Percentiles rank a stretch among this genome's conserved stretches.
Conservation (phyloP, 2,329 filamentous ascomycete species). For the Xylariaceae sp. region DNA sequence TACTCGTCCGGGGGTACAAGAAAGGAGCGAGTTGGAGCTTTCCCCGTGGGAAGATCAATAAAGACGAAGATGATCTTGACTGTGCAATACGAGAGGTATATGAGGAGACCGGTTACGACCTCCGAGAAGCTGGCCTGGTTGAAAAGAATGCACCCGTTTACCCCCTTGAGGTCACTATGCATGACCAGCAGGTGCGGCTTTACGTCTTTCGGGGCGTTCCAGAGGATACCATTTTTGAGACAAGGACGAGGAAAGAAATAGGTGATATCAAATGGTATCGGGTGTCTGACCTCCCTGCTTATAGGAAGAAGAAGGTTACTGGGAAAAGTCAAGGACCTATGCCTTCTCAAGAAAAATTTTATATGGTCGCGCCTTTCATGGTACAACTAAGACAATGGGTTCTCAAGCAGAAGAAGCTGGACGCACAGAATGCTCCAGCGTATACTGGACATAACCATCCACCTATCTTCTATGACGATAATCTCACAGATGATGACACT, state of each 20-base stretch:
- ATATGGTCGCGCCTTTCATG: constrained; percentile 96
- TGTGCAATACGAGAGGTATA: constrained; percentile 94
- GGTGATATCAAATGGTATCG: constrained; percentile 97
- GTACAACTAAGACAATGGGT: constrained; percentile 90
- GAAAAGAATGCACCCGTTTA: constrained; percentile 74
- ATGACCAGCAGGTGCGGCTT: constrained; percentile 89
- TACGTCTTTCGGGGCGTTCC: constrained; percentile 92
- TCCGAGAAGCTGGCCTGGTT: constrained; percentile 76
- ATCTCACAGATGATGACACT: constrained; percentile 67
- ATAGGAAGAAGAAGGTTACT: constrained; percentile 66
- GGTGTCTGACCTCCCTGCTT: constrained; percentile 83
- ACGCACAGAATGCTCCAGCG: constrained; percentile 53
- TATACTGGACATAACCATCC: constrained; percentile 48
- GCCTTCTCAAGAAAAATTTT: constrained; percentile 80
- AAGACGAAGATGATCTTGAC: constrained; percentile 90
- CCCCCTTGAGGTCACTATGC: constrained; percentile 86
- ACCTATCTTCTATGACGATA: constrained; percentile 59
- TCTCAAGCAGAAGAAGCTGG: constrained; percentile 78
- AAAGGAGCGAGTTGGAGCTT: constrained; percentile 97
- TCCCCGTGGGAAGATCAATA: constrained; percentile 96
- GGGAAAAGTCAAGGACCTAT: constrained; percentile 63
- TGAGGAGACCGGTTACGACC: constrained; percentile 92
- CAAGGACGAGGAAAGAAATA: constrained; percentile 94
- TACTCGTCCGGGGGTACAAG: constrained; percentile 98
- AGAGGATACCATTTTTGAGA: constrained; percentile 85